Conservation (phyloP, 1,139 yeast species). For the Dujonia santamariae region DNA sequence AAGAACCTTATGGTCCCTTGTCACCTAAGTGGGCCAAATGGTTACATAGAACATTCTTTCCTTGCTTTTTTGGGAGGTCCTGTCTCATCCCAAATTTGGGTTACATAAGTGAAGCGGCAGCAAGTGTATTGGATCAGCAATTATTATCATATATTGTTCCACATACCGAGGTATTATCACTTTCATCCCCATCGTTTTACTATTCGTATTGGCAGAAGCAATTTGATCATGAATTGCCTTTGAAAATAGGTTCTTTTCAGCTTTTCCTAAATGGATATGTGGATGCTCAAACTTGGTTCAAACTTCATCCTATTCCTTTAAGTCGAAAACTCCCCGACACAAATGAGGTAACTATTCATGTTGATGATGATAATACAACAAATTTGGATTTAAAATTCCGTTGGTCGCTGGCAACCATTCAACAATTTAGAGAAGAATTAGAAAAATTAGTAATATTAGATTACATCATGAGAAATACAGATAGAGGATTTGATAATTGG, state of each 20-base stretch:
- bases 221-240: constrained; percentile 19
- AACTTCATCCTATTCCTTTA: constrained; percentile 54
- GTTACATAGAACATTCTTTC: constrained; percentile 72
- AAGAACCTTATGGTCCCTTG: constrained; percentile 77
- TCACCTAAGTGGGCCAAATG: constrained; percentile 83
- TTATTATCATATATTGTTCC: constrained; percentile 63
- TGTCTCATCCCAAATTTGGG: constrained; percentile 74
- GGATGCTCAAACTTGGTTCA: constrained; percentile 62
- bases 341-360: constrained; percentile 16
- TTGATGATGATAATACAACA: constrained; percentile 12
- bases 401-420: constrained; percentile 54
- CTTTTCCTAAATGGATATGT: constrained; percentile 55
- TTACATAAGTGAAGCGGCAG: constrained; percentile 71
- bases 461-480: constrained; percentile 73
- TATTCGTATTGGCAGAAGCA: constrained; percentile 42
- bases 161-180: constrained; percentile 54
- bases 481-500: constrained; percentile 76
- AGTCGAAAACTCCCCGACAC: constrained; percentile 18
- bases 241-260: constrained; percentile 68
- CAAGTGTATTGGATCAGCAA: constrained; percentile 60
- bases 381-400: constrained; percentile 24
- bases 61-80: constrained; percentile 74
- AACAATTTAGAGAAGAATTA: constrained; percentile 57
- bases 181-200: constrained; percentile 55
- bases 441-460: constrained; percentile 72